Evolutionary conservation across 2,329 filamentous ascomycete genomes (phyloP).

Genomic region (Trichoderma polysporum): DNA sequence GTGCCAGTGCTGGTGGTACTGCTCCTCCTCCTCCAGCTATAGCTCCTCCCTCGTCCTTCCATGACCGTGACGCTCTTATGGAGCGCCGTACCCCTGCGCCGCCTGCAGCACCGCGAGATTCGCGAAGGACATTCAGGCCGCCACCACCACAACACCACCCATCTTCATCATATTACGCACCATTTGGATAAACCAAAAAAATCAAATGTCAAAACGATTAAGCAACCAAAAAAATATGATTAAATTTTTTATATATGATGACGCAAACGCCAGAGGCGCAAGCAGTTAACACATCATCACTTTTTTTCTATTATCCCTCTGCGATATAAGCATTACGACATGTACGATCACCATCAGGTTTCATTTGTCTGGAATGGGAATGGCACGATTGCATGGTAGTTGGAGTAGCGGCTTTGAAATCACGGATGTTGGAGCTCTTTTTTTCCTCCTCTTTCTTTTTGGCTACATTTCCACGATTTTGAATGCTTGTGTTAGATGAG

Average conservation of each 20-base stretch:
- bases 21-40: slow-evolving; percentile 18
- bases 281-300: not conserved
- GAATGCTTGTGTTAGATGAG: slow-evolving; percentile 8
- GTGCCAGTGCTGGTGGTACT: slow-evolving; percentile 35
- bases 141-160: slow-evolving; percentile 18
- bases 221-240: not conserved
- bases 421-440: not conserved
- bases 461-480: slow-evolving; percentile 12
- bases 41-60: slow-evolving; percentile 28
- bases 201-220: not conserved
- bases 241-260: not conserved
- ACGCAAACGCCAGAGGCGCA: not conserved
- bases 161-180: slow-evolving; percentile 13
- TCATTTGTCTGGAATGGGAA: slow-evolving; percentile 17
- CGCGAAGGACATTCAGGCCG: slow-evolving; percentile 25
- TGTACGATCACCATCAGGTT: slow-evolving; percentile 18
- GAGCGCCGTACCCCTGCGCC: slow-evolving; percentile 20
- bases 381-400: slow-evolving; percentile 15
- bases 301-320: not conserved
- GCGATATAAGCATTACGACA: slow-evolving; percentile 13
- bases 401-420: slow-evolving; percentile 16
- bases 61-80: slow-evolving; percentile 26
- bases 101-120: slow-evolving; percentile 25
- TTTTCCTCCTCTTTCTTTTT: not conserved
- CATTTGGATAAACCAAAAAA: slow-evolving; percentile 8